These are phyloP conservation scores for Suillus plorans DNA, from an alignment of 768 basidiomycete genomes.

Conservation along the genomic window DNA sequence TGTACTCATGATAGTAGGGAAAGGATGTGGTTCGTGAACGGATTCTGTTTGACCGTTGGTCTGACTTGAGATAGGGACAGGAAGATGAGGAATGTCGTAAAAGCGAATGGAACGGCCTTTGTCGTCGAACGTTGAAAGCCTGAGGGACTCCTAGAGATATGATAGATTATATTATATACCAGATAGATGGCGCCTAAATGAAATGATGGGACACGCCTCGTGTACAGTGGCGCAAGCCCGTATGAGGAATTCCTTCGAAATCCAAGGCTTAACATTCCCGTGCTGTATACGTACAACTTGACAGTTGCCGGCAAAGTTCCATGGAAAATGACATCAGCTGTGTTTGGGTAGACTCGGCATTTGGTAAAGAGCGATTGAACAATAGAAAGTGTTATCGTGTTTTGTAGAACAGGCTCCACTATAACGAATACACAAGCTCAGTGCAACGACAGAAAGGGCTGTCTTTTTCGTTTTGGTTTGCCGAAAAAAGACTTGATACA, in stretches of 20 bases:
- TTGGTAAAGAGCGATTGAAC: background rate
- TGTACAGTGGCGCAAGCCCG: background rate
- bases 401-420: background rate
- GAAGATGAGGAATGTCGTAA: background rate
- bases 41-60: too few relatives aligned
- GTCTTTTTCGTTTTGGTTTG: background rate
- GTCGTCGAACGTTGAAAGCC: background rate
- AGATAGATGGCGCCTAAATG: background rate
- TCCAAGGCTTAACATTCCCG: background rate
- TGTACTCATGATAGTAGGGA: background rate
- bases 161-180: background rate
- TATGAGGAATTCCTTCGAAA: background rate
- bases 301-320: background rate
- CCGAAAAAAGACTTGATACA: background rate
- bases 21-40: background rate
- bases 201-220: background rate
- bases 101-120: background rate
- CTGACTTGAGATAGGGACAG: background rate
- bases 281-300: background rate
- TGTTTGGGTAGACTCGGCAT: background rate
- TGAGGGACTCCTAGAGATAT: background rate
- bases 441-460: background rate
- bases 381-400: background rate
- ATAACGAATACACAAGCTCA: background rate
- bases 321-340: background rate